phyloP scores from a whole-genome alignment of 2,329 filamentous ascomycete species.

The Talaromyces rugulosus region DNA sequence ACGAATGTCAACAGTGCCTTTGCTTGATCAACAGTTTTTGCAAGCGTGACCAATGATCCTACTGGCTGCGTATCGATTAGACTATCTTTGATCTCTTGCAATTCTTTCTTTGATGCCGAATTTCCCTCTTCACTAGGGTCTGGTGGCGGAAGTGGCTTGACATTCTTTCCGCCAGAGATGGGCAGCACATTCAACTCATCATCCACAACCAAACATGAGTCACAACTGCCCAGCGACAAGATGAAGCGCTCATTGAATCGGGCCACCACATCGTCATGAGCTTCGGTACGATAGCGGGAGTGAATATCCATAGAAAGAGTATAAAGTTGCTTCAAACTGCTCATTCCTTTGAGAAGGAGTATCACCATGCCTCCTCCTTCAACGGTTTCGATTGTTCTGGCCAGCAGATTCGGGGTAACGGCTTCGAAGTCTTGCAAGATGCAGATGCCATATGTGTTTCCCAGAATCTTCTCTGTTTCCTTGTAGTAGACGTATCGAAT shows the following conservation, averaged over 20 bases:
- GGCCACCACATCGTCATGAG: constrained; percentile 88
- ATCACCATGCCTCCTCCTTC: constrained; percentile 92
- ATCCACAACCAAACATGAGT: constrained; percentile 91
- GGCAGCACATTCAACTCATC: constrained; percentile 97
- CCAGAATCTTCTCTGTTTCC: constrained; percentile 97
- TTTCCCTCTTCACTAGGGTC: constrained; percentile 70
- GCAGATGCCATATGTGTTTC: constrained; percentile 98
- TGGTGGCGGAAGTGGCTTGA: constrained; percentile 73
- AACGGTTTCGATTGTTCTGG: constrained; percentile 93
- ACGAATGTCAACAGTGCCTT: constrained; percentile 96
- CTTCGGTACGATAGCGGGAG: constrained; percentile 91
- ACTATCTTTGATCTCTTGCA: constrained; percentile 82
- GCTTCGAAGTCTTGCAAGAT: constrained; percentile 98
- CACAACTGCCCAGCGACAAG: constrained; percentile 88
- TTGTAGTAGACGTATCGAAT: constrained; percentile 99
- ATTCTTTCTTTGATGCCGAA: constrained; percentile 65
- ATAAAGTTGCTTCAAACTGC: constrained; percentile 93
- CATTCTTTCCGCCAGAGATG: constrained; percentile 90
- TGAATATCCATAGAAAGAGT: constrained; percentile 97
- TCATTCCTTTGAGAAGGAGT: constrained; percentile 91
- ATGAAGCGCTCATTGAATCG: constrained; percentile 98
- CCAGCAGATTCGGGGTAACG: constrained; percentile 92
- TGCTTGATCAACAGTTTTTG: constrained; percentile 89
- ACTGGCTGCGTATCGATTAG: constrained; percentile 81
- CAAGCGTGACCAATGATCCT: constrained; percentile 75